Evolutionary conservation across 75 land plant genomes (phyloP).

Genomic region (Chamaecyparis obtusa): DNA sequence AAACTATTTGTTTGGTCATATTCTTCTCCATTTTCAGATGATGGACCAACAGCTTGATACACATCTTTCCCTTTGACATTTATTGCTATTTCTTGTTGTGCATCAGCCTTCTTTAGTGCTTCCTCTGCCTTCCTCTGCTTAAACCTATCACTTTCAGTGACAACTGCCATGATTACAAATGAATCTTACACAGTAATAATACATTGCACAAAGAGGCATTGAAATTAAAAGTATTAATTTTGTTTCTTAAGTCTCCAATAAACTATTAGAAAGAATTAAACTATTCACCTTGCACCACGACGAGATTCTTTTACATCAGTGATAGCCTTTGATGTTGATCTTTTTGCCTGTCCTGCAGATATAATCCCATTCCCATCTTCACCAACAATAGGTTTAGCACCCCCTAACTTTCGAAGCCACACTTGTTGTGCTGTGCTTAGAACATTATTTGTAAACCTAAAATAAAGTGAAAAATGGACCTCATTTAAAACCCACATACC

Average conservation of each 20-base stretch:
- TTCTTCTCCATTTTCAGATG: conserved; percentile 43
- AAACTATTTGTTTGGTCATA: conserved; percentile 26
- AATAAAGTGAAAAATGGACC: background rate
- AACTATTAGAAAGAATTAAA: background rate
- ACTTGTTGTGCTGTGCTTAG: conserved; percentile 97
- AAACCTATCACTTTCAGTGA: conserved; percentile 42
- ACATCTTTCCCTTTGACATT: conserved; percentile 22
- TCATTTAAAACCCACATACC: background rate
- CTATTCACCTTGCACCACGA: conserved; percentile 71
- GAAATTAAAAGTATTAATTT: conserved; percentile 1
- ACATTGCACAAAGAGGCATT: background rate
- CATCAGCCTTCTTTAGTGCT: conserved; percentile 50
- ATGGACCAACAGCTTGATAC: conserved; percentile 27
- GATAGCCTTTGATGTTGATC: conserved; percentile 42
- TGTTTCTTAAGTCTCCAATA: background rate
- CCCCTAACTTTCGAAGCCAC: conserved; percentile 84
- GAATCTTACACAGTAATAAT: background rate
- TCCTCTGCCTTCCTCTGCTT: conserved; percentile 74
- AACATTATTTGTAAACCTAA: conserved; percentile 93
- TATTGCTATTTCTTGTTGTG: conserved; percentile 34
- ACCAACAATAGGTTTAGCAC: conserved; percentile 77
- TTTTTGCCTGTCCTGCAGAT: conserved; percentile 89
- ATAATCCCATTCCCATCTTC: conserved; percentile 80
- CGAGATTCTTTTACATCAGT: conserved; percentile 24
- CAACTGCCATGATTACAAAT: background rate